Percentiles rank a stretch among this genome's conserved stretches.
Evolutionary conservation across 1,284 basidiomycete species (phyloP).

Genomic region (Apiotrichum montevideense): DNA sequence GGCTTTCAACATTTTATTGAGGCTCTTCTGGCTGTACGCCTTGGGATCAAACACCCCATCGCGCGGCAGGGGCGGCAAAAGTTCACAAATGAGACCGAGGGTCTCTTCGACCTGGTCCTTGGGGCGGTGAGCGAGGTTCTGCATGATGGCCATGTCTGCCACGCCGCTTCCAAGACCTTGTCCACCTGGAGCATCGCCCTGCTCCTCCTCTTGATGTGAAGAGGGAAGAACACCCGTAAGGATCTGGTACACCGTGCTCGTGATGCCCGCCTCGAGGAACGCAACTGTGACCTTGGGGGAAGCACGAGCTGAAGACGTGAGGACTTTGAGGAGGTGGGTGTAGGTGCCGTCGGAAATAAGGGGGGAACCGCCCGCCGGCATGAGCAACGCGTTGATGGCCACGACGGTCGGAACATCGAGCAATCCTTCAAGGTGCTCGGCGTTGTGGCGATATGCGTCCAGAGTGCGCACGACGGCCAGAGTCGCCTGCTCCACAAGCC

Average conservation of each 20-base stretch:
- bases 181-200: slow-evolving; percentile 54
- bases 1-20: slow-evolving; percentile 48
- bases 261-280: slow-evolving; percentile 81
- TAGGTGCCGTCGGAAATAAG: slow-evolving; percentile 78
- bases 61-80: slow-evolving; percentile 78
- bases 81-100: slow-evolving; percentile 74
- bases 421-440: slow-evolving; percentile 76
- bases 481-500: slow-evolving; percentile 87
- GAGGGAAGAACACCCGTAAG: slow-evolving; percentile 83
- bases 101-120: slow-evolving; percentile 96
- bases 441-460: slow-evolving; percentile 78
- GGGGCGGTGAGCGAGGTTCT: slow-evolving; percentile 89
- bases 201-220: slow-evolving; percentile 54
- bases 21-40: slow-evolving; percentile 77
- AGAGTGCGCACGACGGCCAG: slow-evolving; percentile 86
- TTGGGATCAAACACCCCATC: slow-evolving; percentile 93
- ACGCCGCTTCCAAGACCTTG: slow-evolving; percentile 76
- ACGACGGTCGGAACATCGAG: slow-evolving; percentile 75
- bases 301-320: slow-evolving; percentile 76
- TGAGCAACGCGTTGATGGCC: slow-evolving; percentile 74
- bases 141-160: slow-evolving; percentile 94
- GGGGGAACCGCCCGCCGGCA: slow-evolving; percentile 79
- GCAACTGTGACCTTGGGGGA: slow-evolving; percentile 79
- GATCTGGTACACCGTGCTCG: slow-evolving; percentile 84
- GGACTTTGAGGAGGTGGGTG: slow-evolving; percentile 75